A percentile compares a stretch with the other conserved stretches of the same genome.
Conservation (phyloP, 768 basidiomycete genomes). For the Paxillus ammoniavirescens region DNA sequence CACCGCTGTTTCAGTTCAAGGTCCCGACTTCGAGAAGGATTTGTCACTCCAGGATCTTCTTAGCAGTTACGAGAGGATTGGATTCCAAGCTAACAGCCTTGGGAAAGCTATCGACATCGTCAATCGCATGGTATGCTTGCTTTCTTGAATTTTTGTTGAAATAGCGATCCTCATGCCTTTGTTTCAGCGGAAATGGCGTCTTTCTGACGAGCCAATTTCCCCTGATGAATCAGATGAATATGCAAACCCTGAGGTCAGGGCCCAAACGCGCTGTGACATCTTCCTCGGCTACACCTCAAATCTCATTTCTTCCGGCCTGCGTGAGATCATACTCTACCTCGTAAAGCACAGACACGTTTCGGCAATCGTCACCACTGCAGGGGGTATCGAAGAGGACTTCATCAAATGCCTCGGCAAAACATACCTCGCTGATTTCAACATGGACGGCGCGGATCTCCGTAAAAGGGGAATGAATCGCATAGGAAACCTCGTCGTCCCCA, state of each 20-base stretch:
- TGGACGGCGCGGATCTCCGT: conserved; percentile 86
- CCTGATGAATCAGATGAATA: conserved; percentile 72
- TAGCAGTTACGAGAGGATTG: conserved; percentile 81
- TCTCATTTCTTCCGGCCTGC: conserved; percentile 94
- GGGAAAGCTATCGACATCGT: conserved; percentile 88
- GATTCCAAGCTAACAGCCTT: conserved; percentile 96
- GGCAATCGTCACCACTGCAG: conserved; percentile 93
- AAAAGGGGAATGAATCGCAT: conserved; percentile 94
- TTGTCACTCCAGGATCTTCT: conserved; percentile 70
- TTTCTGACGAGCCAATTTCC: conserved; percentile 77
- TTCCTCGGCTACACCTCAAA: conserved; percentile 99
- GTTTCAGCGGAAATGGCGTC: conserved; percentile 77
- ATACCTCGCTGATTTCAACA: conserved; percentile 89
- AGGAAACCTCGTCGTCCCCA: conserved; percentile 94
- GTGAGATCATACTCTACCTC: conserved; percentile 88
- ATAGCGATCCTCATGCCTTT: background rate
- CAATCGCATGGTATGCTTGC: conserved; percentile 76
- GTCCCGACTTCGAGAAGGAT: conserved; percentile 81
- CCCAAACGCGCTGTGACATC: conserved; percentile 75
- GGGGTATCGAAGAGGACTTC: conserved; percentile 98
- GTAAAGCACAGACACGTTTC: conserved; percentile 91
- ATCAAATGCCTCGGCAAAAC: conserved; percentile 99
- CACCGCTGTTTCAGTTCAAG: conserved; percentile 69
- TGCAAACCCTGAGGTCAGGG: conserved; percentile 55
- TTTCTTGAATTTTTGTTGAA: background rate